Base-by-base conservation (phyloP, 768 basidiomycete genomes). In the Boletus rubescentipes region DNA sequence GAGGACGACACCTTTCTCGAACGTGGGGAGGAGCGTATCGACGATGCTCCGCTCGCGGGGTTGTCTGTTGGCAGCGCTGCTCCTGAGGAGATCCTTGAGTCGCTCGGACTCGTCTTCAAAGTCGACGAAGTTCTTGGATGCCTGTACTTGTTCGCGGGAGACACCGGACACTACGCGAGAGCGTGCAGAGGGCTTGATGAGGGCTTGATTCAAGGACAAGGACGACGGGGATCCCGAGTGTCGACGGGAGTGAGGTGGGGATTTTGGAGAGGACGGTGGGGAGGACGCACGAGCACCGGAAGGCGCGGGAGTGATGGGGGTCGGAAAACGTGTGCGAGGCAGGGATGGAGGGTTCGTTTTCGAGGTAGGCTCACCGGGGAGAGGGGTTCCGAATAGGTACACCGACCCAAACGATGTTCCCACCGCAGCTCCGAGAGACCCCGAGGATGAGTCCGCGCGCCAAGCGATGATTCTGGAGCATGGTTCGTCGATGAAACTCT, bases 61-160 rank as follows among this genome's bases (percentile, higher is more conserved):
- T 14, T 53, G 52, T 57, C 63, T 72, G 29, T 70, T 82, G 16
- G 70, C 74, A 32, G 72, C 71, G 51, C 67, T 78, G 10, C 80
- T 82, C 61, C 84, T 86, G 31, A 93, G 68, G 64, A 93, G 75
- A 34, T 84, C 86, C 64, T 87, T 90, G 56, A 93, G 75, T 59
- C 83, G 85, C 50, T 85, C 86, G 2, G 85, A 77, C 63, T 93
- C 91, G 40, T 91, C 87, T 3, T 92, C 91, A 52, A 84, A 90
- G 64, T 93, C 91, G 2, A 91, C 85, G 62, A 81, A 85, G 59
- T 84, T 89, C 71, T 81, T 89, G 0, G 88, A 83, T 0, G 90
- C 91, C 66, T 91, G 87, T 0, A 81, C 88, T 54, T 80, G 80
- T 55, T 89, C 86, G 9, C 74, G 74, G 9, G 83, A 88, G 5